A percentile compares a stretch with the other conserved stretches of the same genome.
phyloP scores from a whole-genome alignment of 148 eudicot genomes.

The Beta vulgaris region DNA sequence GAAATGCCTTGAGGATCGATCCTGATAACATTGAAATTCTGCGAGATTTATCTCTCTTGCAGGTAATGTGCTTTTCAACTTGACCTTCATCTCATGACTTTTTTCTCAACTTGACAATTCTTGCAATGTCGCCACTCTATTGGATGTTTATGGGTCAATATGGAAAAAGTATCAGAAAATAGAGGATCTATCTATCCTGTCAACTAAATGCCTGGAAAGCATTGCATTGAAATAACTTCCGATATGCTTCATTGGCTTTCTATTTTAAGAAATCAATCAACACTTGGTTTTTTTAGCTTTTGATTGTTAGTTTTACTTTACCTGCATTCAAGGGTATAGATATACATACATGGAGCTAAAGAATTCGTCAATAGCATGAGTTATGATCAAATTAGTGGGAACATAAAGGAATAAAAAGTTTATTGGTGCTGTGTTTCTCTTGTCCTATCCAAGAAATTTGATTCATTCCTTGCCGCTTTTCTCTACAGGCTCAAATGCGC shows the following conservation, averaged over 20 bases:
- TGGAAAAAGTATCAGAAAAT: too few relatives aligned
- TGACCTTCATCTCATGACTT: neutral
- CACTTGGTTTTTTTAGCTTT: neutral
- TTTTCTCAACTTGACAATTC: neutral
- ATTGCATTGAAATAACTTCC: too few relatives aligned
- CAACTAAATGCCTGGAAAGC: too few relatives aligned
- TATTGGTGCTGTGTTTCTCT: neutral
- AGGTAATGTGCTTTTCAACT: conserved; percentile 42
- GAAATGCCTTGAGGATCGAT: conserved; percentile 94
- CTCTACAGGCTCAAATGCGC: conserved; percentile 91
- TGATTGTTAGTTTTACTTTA: neutral
- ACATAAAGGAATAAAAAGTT: neutral
- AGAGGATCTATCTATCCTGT: too few relatives aligned
- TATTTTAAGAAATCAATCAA: neutral
- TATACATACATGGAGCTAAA: neutral
- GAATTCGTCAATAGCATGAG: neutral
- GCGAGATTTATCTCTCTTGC: conserved; percentile 90
- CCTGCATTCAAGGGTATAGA: neutral
- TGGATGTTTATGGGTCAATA: neutral
- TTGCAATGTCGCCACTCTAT: neutral
- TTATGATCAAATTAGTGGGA: neutral
- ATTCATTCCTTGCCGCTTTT: neutral
- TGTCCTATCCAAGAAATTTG: neutral
- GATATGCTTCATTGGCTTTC: neutral
- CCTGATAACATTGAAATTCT: conserved; percentile 97